Conservation (phyloP, 768 basidiomycete genomes). For the Agaricus subrufescens region DNA sequence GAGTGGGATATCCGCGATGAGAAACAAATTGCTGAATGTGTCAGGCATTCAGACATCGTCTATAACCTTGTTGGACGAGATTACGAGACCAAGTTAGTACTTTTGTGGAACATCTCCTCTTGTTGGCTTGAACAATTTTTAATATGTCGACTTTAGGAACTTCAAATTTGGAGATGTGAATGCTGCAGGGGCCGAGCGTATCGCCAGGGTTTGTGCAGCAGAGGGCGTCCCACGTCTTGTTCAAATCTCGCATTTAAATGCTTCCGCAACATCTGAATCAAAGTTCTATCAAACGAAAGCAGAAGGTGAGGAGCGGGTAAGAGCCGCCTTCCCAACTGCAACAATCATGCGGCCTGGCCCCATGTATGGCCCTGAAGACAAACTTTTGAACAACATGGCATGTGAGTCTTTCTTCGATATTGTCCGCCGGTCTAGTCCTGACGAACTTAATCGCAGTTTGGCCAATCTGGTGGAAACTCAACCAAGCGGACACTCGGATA, state of each 20-base stretch:
- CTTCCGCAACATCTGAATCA: conserved; percentile 71
- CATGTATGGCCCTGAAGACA: conserved; percentile 96
- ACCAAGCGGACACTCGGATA: conserved; percentile 80
- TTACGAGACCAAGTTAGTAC: conserved; percentile 86
- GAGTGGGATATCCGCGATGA: conserved; percentile 96
- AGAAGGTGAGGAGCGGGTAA: conserved; percentile 85
- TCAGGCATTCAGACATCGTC: conserved; percentile 93
- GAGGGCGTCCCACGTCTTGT: conserved; percentile 80
- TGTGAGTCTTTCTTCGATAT: conserved; percentile 41
- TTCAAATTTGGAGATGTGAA: conserved; percentile 81
- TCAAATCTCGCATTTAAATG: conserved; percentile 95
- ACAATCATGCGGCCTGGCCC: conserved; percentile 83
- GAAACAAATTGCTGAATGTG: conserved; percentile 87
- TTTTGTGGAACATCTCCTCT: background rate
- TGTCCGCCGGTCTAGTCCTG: conserved; percentile 3
- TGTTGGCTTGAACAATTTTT: conserved; percentile 4
- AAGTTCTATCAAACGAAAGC: conserved; percentile 87
- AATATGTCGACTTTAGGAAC: conserved; percentile 53
- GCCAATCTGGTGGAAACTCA: conserved; percentile 93
- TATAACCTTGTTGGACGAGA: conserved; percentile 95
- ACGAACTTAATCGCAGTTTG: conserved; percentile 49
- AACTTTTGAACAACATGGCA: conserved; percentile 87
- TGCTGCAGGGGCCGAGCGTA: conserved; percentile 75
- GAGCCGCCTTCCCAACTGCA: conserved; percentile 75
- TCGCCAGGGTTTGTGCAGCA: conserved; percentile 78